phyloP scores from a whole-genome alignment of 179 eudicot genomes.

The Drosera spatulata region DNA sequence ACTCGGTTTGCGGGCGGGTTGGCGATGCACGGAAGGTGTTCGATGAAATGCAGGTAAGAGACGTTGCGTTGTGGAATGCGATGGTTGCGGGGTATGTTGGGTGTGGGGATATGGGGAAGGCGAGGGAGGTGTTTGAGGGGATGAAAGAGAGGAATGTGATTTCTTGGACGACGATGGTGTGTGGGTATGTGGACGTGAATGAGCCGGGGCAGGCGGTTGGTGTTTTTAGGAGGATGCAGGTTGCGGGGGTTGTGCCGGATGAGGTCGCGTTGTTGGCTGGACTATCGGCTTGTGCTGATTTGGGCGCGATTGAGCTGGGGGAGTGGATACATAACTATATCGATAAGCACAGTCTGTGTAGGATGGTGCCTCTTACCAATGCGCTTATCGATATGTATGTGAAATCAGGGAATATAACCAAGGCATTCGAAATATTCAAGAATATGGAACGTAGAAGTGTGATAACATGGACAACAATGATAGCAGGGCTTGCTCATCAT shows the following conservation, averaged over 20 bases:
- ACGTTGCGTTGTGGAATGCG: conserved; percentile 41
- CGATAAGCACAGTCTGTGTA: conserved; percentile 12
- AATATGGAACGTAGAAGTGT: conserved; percentile 21
- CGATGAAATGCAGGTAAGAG: conserved; percentile 27
- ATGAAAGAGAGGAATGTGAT: conserved; percentile 35
- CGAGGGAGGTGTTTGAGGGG: conserved; percentile 16
- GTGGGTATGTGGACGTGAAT: conserved; percentile 29
- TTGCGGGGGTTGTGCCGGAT: conserved; percentile 33
- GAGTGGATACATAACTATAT: conserved; percentile 30
- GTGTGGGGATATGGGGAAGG: conserved; percentile 21
- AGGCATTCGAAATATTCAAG: conserved; percentile 33
- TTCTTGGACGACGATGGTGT: conserved; percentile 40
- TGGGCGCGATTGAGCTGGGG: conserved; percentile 45
- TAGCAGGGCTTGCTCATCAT: conserved; percentile 43
- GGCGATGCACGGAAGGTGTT: conserved; percentile 35
- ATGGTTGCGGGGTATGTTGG: conserved; percentile 37
- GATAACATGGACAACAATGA: conserved; percentile 50
- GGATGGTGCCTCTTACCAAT: conserved; percentile 19
- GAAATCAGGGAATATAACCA: conserved; percentile 35
- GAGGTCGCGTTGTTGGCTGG: conserved; percentile 34
- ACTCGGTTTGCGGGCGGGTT: conserved; percentile 16
- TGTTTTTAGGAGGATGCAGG: conserved; percentile 30
- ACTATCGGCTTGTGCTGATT: conserved; percentile 51
- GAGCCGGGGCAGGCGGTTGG: conserved; percentile 30
- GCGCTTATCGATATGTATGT: conserved; percentile 50